phyloP scores from a whole-genome alignment of 805 yeast genomes.

The Zygoascus bituminiphila region DNA sequence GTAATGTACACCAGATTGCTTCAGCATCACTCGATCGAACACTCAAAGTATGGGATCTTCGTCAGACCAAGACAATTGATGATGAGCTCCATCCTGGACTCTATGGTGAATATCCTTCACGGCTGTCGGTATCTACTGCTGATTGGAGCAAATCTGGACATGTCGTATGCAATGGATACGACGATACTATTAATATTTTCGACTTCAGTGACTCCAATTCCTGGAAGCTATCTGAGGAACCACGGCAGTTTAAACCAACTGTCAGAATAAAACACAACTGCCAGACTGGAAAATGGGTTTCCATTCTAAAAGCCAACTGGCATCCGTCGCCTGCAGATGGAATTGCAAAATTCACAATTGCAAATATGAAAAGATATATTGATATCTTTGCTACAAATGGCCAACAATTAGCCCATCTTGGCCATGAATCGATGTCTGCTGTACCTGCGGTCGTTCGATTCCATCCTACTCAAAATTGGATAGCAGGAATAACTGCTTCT shows the following conservation, averaged over 20 bases:
- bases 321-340: conserved; percentile 64
- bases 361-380: conserved; percentile 81
- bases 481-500: conserved; percentile 89
- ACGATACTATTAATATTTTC: conserved; percentile 71
- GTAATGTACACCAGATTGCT: conserved; percentile 54
- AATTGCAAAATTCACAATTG: conserved; percentile 78
- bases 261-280: conserved; percentile 77
- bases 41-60: conserved; percentile 77
- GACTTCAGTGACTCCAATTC: conserved; percentile 35
- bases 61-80: conserved; percentile 29
- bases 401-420: conserved; percentile 65
- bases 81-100: conserved; percentile 13
- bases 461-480: conserved; percentile 85
- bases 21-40: conserved; percentile 87
- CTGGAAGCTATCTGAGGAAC: conserved; percentile 16
- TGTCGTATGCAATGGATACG: conserved; percentile 89
- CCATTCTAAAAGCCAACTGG: conserved; percentile 84
- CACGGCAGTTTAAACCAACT: conserved; percentile 44
- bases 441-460: conserved; percentile 86
- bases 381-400: conserved; percentile 80
- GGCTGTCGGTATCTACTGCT: conserved; percentile 75
- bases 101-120: conserved; percentile 54
- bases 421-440: conserved; percentile 59
- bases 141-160: conserved; percentile 67
- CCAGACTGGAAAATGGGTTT: conserved; percentile 96